Evolutionary conservation across 1,284 basidiomycete genomes (phyloP), one percentile per base, ranked within the genome.

Genomic region (Cyathus olla): DNA sequence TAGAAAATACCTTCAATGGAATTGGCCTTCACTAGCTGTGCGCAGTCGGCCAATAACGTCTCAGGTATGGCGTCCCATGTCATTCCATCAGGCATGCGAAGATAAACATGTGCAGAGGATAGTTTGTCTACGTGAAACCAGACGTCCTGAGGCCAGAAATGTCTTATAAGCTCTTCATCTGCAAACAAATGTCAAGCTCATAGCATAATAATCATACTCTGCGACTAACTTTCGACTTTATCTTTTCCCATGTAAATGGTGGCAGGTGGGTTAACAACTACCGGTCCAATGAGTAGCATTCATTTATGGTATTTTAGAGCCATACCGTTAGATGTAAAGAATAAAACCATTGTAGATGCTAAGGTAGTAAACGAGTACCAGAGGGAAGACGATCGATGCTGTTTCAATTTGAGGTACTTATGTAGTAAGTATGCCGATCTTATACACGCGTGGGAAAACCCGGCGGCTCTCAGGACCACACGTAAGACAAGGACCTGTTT

Each of bases 21-120:
- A 72, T 99, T 99, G 0, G 97, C 97, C 78, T 99, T 99, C 47
- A 98, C 96, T 1, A 99, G 84, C 76, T 99, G 97, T 0, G 95
- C 94, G 65, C 95, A 95, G 74, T 99, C 97, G 10, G 84, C 83
- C 26, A 99, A 80, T 11, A 98, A 80, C 0, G 88, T 81, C 56
- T 92, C 86, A 0, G 97, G 97, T 47, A 99, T 94, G 11, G 82
- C 76, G 21, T 99, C 95, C 95, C 97, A 99, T 19, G 85, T 78
- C 83, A 95, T 92, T n/a, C 76, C 80, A 6, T 89, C 85, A 0
- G 93, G 87, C 81, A 98, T 90, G 21, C 97, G 92, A 17, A 99
- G 82, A 76, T 99, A 99, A 50, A 98, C 95, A 75, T 98, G 96
- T 1, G 96, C 95, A 6, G 95, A 97, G 0, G 95, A 97, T 29